Evolutionary conservation across 306 rosid species (phyloP), one percentile per base, ranked within the genome.

Genomic region (Rosa lucieae): DNA sequence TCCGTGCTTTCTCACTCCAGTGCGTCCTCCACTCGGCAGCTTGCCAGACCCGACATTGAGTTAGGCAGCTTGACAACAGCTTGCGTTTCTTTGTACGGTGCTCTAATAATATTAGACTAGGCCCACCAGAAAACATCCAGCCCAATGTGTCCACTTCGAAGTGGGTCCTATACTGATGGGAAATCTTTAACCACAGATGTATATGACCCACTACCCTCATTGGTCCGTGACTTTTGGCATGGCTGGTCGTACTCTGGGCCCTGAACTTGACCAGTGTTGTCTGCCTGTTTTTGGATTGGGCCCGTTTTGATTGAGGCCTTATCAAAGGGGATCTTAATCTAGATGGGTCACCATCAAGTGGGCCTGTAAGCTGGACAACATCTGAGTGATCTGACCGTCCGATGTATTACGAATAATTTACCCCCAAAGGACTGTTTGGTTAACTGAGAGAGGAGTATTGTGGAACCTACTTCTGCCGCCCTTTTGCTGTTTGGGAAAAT

Each of bases 231-330:
- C 21, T 67, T 72, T 56, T 32, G 21, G 75, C 82, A 44, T 77
- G 92, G 72, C 72, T 79, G 79, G 90, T 88, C 86, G n/a, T 79
- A 86, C 77, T 91, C 84, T 29, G 18, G 83, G 75, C 77, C 82
- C 69, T 29, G 55, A n/a, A 32, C 32, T 71, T 63, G 67, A 70
- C 70, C 55, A 81, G 78, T n/a, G 78, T 73, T 79, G 79, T 82
- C 81, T 82, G 67, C 14, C 47, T 44, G 75, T 74, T 76, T 63
- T 73, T 17, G n/a, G 8, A 0, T 26, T 71, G 83, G 89, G 88
- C 71, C 92, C 87, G 18, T 14, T 67, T 4, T 52, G 80, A 62
- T 80, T 79, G 78, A 70, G 73, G 42, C 82, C 83, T 72, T 48
- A 26, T 85, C 44, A 15, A 44, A 11, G 62, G 66, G 80, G 78